A percentile compares a stretch with the other conserved stretches of the same genome.
Conservation (phyloP, 192 early-diverging fungal genomes). For the Rhizoclosmatium globosum region DNA sequence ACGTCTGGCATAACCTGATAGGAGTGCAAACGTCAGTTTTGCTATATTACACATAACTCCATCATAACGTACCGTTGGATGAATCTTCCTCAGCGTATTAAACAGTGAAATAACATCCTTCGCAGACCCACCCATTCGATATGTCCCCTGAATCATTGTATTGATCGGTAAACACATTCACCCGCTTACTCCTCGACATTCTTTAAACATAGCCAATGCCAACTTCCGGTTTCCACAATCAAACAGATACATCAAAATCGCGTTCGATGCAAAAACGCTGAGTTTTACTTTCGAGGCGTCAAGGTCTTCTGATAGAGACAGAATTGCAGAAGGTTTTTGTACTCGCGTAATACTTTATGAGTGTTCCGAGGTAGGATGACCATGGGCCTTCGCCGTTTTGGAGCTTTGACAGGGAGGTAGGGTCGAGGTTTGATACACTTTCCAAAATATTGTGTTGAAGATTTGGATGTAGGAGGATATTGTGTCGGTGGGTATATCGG, state of each 20-base stretch:
- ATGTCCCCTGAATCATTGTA: background rate
- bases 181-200: background rate
- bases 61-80: background rate
- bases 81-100: background rate
- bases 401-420: background rate
- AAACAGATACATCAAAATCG: background rate
- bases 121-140: background rate
- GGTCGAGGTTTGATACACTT: background rate
- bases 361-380: background rate
- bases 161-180: background rate
- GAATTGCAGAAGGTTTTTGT: background rate
- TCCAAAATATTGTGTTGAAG: background rate
- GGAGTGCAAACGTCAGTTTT: background rate
- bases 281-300: background rate
- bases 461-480: background rate
- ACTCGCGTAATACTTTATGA: background rate
- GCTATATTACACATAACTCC: background rate
- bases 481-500: background rate
- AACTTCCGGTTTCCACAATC: background rate
- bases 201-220: background rate
- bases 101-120: background rate
- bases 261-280: background rate
- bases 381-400: background rate
- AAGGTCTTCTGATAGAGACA: background rate
- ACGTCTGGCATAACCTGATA: constrained; percentile 1